phyloP scores from a whole-genome alignment of 495 filamentous ascomycete genomes.

The Acidiella bohemica region DNA sequence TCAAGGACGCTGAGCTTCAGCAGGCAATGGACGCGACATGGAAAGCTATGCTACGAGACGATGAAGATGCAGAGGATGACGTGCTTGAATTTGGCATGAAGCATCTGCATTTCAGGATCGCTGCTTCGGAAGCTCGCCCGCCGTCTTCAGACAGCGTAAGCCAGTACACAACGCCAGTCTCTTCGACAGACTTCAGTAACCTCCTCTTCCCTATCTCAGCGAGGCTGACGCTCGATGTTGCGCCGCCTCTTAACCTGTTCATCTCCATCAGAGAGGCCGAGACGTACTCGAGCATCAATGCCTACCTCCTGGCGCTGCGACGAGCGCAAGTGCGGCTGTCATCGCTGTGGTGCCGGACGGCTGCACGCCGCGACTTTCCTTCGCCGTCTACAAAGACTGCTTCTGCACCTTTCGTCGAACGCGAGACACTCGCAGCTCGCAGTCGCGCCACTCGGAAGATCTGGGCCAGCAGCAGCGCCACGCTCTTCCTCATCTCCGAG shows the following conservation, averaged over 20 bases:
- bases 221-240: conserved; percentile 54
- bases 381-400: conserved; percentile 39
- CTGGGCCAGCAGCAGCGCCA: conserved; percentile 76
- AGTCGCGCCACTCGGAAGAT: conserved; percentile 38
- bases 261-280: conserved; percentile 59
- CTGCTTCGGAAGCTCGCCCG: conserved; percentile 7
- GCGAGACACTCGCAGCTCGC: conserved; percentile 27
- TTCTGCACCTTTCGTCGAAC: too few relatives aligned
- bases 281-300: conserved; percentile 67
- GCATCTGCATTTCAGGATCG: conserved; percentile 42
- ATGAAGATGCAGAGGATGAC: conserved; percentile 61
- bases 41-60: conserved; percentile 57
- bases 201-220: conserved; percentile 69
- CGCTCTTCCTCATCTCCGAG: conserved; percentile 77
- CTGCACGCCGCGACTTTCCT: conserved; percentile 61
- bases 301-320: conserved; percentile 73
- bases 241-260: conserved; percentile 76
- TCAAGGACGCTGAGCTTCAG: conserved; percentile 79
- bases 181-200: conserved; percentile 49
- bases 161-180: background rate
- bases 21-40: conserved; percentile 61
- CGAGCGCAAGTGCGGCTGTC: conserved; percentile 70
- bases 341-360: conserved; percentile 69
- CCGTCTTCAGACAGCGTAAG: conserved; percentile 8
- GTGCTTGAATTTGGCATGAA: conserved; percentile 67